phyloP scores from a whole-genome alignment of 768 basidiomycete genomes.

The Cyathus striatus region DNA sequence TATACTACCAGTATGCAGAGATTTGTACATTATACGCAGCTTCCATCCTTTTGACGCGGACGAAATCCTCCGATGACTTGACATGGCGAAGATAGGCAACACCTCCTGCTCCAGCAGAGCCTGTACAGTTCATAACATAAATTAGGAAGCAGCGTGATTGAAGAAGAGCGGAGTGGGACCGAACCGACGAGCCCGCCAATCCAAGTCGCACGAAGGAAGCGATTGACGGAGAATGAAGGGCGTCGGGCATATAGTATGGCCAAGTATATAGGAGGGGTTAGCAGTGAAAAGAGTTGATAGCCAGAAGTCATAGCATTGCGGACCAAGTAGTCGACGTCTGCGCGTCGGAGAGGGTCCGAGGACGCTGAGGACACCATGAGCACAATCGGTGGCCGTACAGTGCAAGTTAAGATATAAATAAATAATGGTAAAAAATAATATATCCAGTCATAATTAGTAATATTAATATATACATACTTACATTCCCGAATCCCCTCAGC shows the following conservation, averaged over 20 bases:
- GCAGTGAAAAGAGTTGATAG: constrained; percentile 60
- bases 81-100: constrained; percentile 59
- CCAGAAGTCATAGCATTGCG: constrained; percentile 61
- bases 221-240: constrained; percentile 57
- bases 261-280: constrained; percentile 58
- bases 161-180: constrained; percentile 5
- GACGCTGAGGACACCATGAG: too few species aligned
- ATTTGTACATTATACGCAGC: constrained; percentile 51
- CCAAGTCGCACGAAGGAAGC: constrained; percentile 69
- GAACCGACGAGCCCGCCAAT: constrained; percentile 58
- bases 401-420: background rate
- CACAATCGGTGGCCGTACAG: constrained; percentile 11
- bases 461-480: background rate
- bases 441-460: background rate
- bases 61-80: constrained; percentile 42
- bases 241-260: constrained; percentile 48
- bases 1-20: constrained; percentile 6
- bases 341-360: too few species aligned
- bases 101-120: constrained; percentile 45
- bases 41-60: constrained; percentile 44
- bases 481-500: background rate
- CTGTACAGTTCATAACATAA: constrained; percentile 19
- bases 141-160: constrained; percentile 1
- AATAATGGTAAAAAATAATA: background rate
- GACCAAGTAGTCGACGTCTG: constrained; percentile 59